Evolutionary conservation across 129 eudicot species (phyloP).

Genomic region (Pulicaria dysenterica): DNA sequence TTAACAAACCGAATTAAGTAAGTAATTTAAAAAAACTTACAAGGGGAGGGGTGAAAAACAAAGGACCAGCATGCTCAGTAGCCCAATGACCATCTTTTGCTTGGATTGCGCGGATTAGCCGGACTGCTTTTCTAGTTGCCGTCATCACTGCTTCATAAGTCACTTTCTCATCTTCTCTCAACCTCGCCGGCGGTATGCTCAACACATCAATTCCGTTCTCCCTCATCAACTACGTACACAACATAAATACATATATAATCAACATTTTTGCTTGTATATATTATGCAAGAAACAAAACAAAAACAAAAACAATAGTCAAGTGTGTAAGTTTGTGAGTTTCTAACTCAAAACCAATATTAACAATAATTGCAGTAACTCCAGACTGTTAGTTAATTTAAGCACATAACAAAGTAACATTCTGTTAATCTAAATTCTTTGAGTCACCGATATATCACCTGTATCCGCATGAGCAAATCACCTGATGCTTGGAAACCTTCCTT

Average conservation of each 20-base stretch:
- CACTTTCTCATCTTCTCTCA: conserved; percentile 49
- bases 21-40: conserved; percentile 27
- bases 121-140: conserved; percentile 52
- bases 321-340: too few relatives aligned
- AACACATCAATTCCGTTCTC: conserved; percentile 58
- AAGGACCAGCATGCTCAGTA: conserved; percentile 65
- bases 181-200: conserved; percentile 46
- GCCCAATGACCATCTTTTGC: conserved; percentile 85
- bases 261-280: background rate
- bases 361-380: too few relatives aligned
- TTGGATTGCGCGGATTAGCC: conserved; percentile 51
- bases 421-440: too few relatives aligned
- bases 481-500: conserved; percentile 50
- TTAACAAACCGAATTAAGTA: too few relatives aligned
- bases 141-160: conserved; percentile 48
- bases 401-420: too few relatives aligned
- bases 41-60: conserved; percentile 63
- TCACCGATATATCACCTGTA: conserved; percentile 45
- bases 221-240: conserved; percentile 45
- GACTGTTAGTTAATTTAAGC: too few relatives aligned
- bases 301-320: too few relatives aligned
- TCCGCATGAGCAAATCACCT: conserved; percentile 57
- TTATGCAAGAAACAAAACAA: too few relatives aligned
- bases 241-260: background rate
- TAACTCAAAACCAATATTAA: too few relatives aligned